Evolutionary conservation across 1,139 yeast species (phyloP).

Genomic region (Sugiyamaella japonica): DNA sequence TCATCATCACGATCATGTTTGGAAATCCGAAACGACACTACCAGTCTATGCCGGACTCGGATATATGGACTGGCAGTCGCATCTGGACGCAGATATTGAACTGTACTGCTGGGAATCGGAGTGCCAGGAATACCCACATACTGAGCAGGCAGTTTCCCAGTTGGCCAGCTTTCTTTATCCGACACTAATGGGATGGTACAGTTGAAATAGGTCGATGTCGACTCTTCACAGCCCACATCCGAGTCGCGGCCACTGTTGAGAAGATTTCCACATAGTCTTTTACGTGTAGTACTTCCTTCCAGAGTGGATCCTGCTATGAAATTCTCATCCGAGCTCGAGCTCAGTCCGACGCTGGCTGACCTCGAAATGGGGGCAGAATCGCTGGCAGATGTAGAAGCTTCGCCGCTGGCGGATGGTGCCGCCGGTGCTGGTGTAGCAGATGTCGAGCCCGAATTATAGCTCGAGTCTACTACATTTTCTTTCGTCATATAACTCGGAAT

Average conservation of each 20-base stretch:
- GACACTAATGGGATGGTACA: constrained; percentile 31
- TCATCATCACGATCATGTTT: constrained; percentile 57
- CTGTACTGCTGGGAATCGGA: constrained; percentile 8
- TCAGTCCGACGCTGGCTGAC: neutral
- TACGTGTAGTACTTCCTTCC: constrained; percentile 1
- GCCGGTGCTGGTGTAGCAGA: neutral
- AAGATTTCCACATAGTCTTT: constrained; percentile 11
- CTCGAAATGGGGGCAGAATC: neutral
- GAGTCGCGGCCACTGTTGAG: constrained; percentile 4
- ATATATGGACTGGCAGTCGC: constrained; percentile 65
- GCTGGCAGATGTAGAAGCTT: neutral
- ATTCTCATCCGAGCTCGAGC: constrained; percentile 11
- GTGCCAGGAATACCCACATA: constrained; percentile 25
- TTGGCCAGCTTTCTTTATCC: constrained; percentile 25
- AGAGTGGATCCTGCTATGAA: constrained; percentile 3
- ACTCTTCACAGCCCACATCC: constrained; percentile 12
- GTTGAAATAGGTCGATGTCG: constrained; percentile 17
- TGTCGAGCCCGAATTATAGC: no score
- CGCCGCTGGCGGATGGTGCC: neutral
- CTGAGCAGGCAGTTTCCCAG: constrained; percentile 23
- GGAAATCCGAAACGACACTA: constrained; percentile 75
- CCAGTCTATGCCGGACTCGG: constrained; percentile 71
- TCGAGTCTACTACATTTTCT: neutral
- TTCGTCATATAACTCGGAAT: neutral
- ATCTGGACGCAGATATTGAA: constrained; percentile 57